Evolutionary conservation across 495 filamentous ascomycete species (phyloP).

Genomic region (Chaetomium cochliodes): DNA sequence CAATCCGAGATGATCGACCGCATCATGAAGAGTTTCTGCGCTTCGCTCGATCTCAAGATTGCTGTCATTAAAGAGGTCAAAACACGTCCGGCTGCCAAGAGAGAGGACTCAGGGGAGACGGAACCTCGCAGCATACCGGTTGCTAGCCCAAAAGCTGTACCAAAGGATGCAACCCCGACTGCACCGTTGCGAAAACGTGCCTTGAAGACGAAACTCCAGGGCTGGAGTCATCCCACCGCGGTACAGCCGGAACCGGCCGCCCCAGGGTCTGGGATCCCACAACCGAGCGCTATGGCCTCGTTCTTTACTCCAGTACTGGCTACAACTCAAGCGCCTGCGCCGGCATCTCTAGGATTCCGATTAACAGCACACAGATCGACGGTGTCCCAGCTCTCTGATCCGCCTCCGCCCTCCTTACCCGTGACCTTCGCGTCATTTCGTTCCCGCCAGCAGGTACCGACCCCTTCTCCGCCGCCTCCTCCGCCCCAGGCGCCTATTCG

Average conservation of each 20-base stretch:
- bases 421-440: not conserved
- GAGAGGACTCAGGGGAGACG: not conserved
- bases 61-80: not conserved
- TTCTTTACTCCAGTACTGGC: not conserved
- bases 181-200: not conserved
- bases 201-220: not conserved
- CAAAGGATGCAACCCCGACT: not conserved
- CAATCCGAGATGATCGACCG: conserved; percentile 25
- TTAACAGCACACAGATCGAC: not conserved
- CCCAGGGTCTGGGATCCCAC: not conserved
- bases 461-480: not conserved
- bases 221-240: not conserved
- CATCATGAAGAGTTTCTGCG: conserved; percentile 32
- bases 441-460: not conserved
- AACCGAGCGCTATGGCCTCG: not conserved
- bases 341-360: not conserved
- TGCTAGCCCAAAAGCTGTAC: too few species aligned
- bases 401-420: not conserved
- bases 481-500: not conserved
- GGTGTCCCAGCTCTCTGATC: not conserved
- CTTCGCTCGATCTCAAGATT: conserved; percentile 28
- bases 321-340: not conserved
- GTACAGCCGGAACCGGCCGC: not conserved
- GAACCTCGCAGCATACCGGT: too few species aligned
- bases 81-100: not conserved